These are phyloP conservation scores for Fusarium acutatum DNA, from an alignment of 2,329 filamentous ascomycete species.

Conservation along the genomic window DNA sequence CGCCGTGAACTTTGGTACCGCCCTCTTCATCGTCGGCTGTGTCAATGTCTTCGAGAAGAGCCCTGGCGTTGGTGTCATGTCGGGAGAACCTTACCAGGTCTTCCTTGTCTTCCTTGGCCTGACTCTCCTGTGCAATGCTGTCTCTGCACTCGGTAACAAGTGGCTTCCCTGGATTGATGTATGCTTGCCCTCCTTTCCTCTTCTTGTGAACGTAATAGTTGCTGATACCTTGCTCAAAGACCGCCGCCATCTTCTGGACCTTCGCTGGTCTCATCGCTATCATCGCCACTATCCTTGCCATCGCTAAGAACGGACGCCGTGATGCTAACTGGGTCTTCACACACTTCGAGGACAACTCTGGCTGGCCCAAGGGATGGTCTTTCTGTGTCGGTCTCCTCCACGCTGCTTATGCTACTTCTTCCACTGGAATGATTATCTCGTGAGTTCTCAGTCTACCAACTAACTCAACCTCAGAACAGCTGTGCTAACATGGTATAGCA, in stretches of 20 bases:
- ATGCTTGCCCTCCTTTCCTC: neutral
- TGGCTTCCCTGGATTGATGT: slow-evolving; percentile 68
- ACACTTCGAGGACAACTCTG: slow-evolving; percentile 72
- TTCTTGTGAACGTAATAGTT: neutral
- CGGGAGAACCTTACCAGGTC: slow-evolving; percentile 63
- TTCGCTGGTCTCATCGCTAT: slow-evolving; percentile 75
- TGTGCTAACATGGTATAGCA: slow-evolving; percentile 52
- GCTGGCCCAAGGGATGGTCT: slow-evolving; percentile 76
- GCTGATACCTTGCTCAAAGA: slow-evolving; percentile 53
- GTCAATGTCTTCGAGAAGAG: slow-evolving; percentile 65
- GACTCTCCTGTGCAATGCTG: slow-evolving; percentile 69
- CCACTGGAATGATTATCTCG: slow-evolving; percentile 83
- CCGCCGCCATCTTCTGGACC: slow-evolving; percentile 79
- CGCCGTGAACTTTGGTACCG: slow-evolving; percentile 74
- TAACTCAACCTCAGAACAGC: neutral
- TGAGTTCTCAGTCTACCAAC: slow-evolving; percentile 50
- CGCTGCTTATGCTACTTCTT: slow-evolving; percentile 77
- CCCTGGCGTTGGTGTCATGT: slow-evolving; percentile 58
- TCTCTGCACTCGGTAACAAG: slow-evolving; percentile 73
- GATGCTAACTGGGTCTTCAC: slow-evolving; percentile 71
- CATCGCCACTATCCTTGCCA: slow-evolving; percentile 66
- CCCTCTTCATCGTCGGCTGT: slow-evolving; percentile 71
- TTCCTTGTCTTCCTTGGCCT: slow-evolving; percentile 74
- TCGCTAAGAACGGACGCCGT: slow-evolving; percentile 74
- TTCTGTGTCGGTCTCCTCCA: slow-evolving; percentile 78